Evolutionary conservation across 129 eudicot genomes (phyloP), one percentile per base, ranked within the genome.

Genomic region (Chrysanthemum makinoi): DNA sequence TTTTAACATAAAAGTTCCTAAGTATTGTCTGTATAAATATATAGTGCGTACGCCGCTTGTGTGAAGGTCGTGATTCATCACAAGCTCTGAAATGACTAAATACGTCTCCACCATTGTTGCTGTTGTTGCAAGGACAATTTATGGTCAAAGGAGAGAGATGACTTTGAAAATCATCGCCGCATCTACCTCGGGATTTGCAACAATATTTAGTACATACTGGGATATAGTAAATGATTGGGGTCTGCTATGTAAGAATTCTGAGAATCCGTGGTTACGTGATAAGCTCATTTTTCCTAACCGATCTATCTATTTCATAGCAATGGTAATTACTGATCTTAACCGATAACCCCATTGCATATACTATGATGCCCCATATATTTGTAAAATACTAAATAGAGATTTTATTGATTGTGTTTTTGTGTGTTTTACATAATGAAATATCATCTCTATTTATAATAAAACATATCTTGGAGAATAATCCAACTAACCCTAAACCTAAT

Each of bases 171-270:
- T 86, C 44, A 22, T 84, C 33, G 88, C 94, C n/a, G 73, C 79
- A 13, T 61, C 82, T 8, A 70, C 75, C n/a, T 86, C 90, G 2
- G 81, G 67, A 50, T 47, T 86, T 26, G 85, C 94, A n/a, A 87
- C 96, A 7, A 63, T 87, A 18, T 72, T 50, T 35, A 79, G 43
- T 77, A 89, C 96, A 1, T 89, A 89, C 54, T 89, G 94, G 96
- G 96, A 89, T 71, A 16, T 89, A 20, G 94, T 89, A 30, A 76
- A 43, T 6, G 96, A 89, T 54, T 89, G 90, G 94, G 96, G 94
- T 33, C 86, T 89, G 65, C 75, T 89, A 51, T 18, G 58, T 26
- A 79, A 55, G 82, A 71, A 74, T 47, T 82, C 90, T 3, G 79
- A 56, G 59, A 86, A 89, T 67, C 90, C 85, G 19, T 89, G 85